phyloP scores from a whole-genome alignment of 805 yeast genomes.

The Spathaspora gorwiae region DNA sequence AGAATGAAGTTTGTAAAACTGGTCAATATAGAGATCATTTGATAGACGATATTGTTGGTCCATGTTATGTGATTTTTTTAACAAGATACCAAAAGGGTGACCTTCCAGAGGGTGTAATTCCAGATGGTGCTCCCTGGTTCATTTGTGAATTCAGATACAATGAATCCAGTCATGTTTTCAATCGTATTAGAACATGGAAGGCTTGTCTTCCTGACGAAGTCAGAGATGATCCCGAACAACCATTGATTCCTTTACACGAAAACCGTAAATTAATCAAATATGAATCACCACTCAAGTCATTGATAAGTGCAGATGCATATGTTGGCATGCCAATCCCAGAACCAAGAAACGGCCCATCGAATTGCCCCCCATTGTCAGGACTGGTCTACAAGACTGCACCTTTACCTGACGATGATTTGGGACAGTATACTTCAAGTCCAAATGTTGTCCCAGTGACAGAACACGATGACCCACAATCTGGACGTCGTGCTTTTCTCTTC shows the following conservation, averaged over 20 bases:
- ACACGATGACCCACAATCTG: constrained; percentile 31
- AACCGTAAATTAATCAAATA: constrained; percentile 67
- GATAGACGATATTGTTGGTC: constrained; percentile 83
- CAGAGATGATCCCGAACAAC: constrained; percentile 74
- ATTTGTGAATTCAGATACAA: constrained; percentile 94
- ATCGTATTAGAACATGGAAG: constrained; percentile 96
- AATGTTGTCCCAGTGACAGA: constrained; percentile 36
- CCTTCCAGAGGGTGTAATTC: constrained; percentile 59
- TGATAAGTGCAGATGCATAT: constrained; percentile 71
- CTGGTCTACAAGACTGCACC: constrained; percentile 79
- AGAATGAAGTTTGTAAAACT: constrained; percentile 92
- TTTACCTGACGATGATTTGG: constrained; percentile 76
- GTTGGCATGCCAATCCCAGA: constrained; percentile 74
- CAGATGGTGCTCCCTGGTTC: constrained; percentile 78
- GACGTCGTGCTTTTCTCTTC: constrained; percentile 38
- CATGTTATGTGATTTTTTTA: constrained; percentile 91
- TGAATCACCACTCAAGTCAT: constrained; percentile 79
- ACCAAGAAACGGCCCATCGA: constrained; percentile 73
- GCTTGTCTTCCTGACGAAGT: constrained; percentile 97
- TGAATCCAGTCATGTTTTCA: constrained; percentile 84
- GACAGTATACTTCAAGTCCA: constrained; percentile 52
- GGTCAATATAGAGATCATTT: constrained; percentile 95
- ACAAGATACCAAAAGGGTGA: constrained; percentile 94
- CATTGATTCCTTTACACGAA: constrained; percentile 63
- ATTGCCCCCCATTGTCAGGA: constrained; percentile 91